These are phyloP conservation scores for Mycena belliarum DNA, from an alignment of 768 basidiomycete genomes.

Conservation along the genomic window DNA sequence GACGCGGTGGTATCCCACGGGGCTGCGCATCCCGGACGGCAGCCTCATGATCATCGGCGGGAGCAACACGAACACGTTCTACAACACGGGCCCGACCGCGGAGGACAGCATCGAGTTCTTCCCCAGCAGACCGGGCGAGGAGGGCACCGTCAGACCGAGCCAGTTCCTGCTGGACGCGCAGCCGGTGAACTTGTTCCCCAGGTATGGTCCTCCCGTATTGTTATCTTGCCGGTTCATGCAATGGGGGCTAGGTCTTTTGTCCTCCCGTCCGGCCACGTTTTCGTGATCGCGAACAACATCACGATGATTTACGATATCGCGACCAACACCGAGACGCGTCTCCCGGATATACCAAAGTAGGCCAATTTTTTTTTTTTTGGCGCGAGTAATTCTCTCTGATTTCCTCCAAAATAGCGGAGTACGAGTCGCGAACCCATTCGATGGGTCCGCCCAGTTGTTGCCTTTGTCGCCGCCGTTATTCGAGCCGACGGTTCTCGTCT, in stretches of 20 bases:
- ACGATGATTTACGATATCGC: conserved; percentile 31
- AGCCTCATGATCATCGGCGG: conserved; percentile 32
- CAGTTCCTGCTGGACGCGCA: conserved; percentile 22
- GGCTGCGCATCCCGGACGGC: conserved; percentile 24
- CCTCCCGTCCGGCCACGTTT: conserved; percentile 52
- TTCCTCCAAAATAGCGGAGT: too few species aligned
- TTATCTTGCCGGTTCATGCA: conserved; percentile 28
- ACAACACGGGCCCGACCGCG: conserved; percentile 12
- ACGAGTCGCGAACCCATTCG: conserved; percentile 63
- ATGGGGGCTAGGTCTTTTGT: conserved; percentile 42
- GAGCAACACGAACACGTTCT: conserved; percentile 33
- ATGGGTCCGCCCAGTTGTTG: conserved; percentile 55
- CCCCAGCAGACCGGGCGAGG: conserved; percentile 23
- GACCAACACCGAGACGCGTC: conserved; percentile 44
- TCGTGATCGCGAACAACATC: conserved; percentile 57
- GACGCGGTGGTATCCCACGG: conserved; percentile 27
- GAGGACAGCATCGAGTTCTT: conserved; percentile 25
- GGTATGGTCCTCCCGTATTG: conserved; percentile 9
- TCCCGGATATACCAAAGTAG: conserved; percentile 57
- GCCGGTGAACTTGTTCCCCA: conserved; percentile 26
- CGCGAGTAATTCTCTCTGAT: too few species aligned
- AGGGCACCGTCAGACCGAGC: conserved; percentile 14
- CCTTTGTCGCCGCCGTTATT: conserved; percentile 49
- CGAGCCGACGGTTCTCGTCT: conserved; percentile 52
- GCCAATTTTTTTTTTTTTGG: too few species aligned